Evolutionary conservation across 768 basidiomycete genomes (phyloP), one percentile per base, ranked within the genome.

Genomic region (Rickenella mellea): DNA sequence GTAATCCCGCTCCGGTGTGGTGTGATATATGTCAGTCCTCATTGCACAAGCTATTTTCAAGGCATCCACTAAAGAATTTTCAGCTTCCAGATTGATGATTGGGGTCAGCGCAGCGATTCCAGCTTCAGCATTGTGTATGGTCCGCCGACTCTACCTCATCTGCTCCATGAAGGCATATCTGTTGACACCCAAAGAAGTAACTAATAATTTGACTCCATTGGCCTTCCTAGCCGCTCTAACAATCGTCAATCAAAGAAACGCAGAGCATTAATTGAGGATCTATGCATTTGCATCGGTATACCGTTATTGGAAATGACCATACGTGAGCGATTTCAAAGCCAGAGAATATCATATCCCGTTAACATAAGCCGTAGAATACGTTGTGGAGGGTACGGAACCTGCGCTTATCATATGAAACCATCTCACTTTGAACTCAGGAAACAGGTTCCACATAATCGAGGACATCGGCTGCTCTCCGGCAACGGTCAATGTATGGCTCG

Each of bases 141-240:
- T 74, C 50, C 70, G 74, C 15, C 71, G 80, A 12, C 68, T 85
- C 5, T 82, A 80, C 56, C 61, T 68, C 47, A 78, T 81, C n/a
- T n/a, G n/a, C n/a, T n/a, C n/a, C n/a, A n/a, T n/a, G n/a, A n/a
- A n/a, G n/a, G n/a, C n/a, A n/a, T n/a, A n/a, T n/a, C n/a, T n/a
- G n/a, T n/a, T n/a, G n/a, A n/a, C n/a, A n/a, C n/a, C n/a, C n/a
- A n/a, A n/a, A n/a, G n/a, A n/a, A n/a, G n/a, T n/a, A n/a, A n/a
- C n/a, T n/a, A n/a, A n/a, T n/a, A n/a, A n/a, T n/a, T n/a, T n/a
- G n/a, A n/a, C n/a, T n/a, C n/a, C n/a, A n/a, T n/a, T n/a, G n/a
- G n/a, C n/a, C n/a, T n/a, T n/a, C n/a, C n/a, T n/a, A n/a, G n/a
- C n/a, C n/a, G n/a, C n/a, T n/a, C n/a, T n/a, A n/a, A n/a, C n/a